phyloP scores from a whole-genome alignment of 768 basidiomycete genomes.

The Phylloporus rhodoxanthus region DNA sequence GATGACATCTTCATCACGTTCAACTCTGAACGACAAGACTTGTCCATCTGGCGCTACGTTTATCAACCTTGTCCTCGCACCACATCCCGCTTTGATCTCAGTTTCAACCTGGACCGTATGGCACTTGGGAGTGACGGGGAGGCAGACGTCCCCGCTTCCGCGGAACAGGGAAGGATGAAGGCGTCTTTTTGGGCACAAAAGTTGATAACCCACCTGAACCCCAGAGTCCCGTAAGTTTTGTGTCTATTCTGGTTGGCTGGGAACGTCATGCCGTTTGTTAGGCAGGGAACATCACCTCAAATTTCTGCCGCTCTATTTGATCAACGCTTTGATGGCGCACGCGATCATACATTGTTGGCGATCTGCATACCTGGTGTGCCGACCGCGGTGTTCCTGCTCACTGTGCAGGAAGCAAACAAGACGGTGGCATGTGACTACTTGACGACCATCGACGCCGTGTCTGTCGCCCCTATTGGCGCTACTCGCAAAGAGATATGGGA shows the following conservation, averaged over 20 bases:
- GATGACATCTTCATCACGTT: conserved; percentile 55
- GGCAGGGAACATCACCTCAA: conserved; percentile 12
- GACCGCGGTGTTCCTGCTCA: conserved; percentile 44
- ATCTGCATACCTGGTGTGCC: conserved; percentile 48
- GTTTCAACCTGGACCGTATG: conserved; percentile 63
- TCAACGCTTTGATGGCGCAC: conserved; percentile 52
- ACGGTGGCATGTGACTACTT: conserved; percentile 38
- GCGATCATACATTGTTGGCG: conserved; percentile 48
- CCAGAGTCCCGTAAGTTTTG: conserved; percentile 45
- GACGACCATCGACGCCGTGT: conserved; percentile 40
- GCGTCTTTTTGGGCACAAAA: conserved; percentile 70
- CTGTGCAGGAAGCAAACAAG: conserved; percentile 35
- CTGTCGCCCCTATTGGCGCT: conserved; percentile 53
- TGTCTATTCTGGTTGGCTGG: not conserved
- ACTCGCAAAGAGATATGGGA: conserved; percentile 64
- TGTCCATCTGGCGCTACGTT: conserved; percentile 71
- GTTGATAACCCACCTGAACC: conserved; percentile 45
- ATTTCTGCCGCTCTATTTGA: conserved; percentile 63
- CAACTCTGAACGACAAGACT: conserved; percentile 43
- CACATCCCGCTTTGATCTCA: conserved; percentile 48
- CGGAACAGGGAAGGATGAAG: conserved; percentile 62
- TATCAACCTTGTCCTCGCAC: conserved; percentile 43
- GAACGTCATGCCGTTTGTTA: conserved; percentile 7
- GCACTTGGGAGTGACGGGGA: conserved; percentile 49
- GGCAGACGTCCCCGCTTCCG: conserved; percentile 35